Conservation (phyloP, 257 asterid species). For the Solanum chilense region DNA sequence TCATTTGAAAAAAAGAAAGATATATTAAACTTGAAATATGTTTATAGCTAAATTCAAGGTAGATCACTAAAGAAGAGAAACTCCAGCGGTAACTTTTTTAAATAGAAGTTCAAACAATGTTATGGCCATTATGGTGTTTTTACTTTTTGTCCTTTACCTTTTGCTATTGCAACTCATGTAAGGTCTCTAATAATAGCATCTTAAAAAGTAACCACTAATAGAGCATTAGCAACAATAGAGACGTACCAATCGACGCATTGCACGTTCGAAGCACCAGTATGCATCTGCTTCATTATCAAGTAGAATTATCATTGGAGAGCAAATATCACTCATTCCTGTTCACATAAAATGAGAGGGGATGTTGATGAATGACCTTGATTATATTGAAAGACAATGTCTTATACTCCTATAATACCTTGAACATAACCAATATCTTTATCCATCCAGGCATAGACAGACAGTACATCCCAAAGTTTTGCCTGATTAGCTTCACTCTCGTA, state of each 20-base stretch:
- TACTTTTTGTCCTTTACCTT: background rate
- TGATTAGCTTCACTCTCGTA: conserved; percentile 77
- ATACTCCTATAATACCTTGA: conserved; percentile 55
- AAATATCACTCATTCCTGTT: conserved; percentile 94
- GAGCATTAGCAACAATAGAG: background rate
- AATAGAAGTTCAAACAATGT: background rate
- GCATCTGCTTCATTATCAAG: conserved; percentile 94
- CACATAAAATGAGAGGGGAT: conserved; percentile 9
- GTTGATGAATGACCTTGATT: conserved; percentile 7
- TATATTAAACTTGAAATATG: background rate
- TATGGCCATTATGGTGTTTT: background rate
- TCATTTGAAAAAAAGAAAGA: background rate
- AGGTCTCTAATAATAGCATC: background rate
- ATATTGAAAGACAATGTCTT: background rate
- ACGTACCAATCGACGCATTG: conserved; percentile 89
- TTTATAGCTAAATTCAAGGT: background rate
- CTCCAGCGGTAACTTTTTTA: background rate
- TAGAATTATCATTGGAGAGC: conserved; percentile 92
- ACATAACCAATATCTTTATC: conserved; percentile 94
- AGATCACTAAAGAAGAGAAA: background rate
- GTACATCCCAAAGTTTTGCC: conserved; percentile 82
- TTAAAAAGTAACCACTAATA: background rate
- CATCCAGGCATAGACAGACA: conserved; percentile 83
- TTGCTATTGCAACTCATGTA: background rate
- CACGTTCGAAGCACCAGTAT: conserved; percentile 96